Evolutionary conservation across 2,329 filamentous ascomycete species (phyloP).

Genomic region (Microsporum audouinii): DNA sequence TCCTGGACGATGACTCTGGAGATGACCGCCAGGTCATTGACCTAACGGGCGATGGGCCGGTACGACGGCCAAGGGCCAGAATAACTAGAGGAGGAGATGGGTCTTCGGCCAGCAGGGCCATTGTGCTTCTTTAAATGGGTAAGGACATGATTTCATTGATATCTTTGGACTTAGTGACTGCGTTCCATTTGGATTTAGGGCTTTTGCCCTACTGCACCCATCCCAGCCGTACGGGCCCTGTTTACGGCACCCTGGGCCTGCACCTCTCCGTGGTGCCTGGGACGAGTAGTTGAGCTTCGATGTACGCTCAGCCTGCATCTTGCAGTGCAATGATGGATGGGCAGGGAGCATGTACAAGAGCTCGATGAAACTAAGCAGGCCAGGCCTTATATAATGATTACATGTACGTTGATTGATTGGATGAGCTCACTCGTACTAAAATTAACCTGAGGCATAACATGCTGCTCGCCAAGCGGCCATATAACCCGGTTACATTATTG

Average conservation of each 20-base stretch:
- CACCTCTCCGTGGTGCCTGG: no score
- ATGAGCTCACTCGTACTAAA: no score
- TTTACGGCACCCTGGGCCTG: slow-evolving; percentile 5
- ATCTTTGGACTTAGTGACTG: slow-evolving; percentile 2
- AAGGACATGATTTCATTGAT: neutral
- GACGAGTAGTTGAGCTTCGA: no score
- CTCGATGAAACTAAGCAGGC: no score
- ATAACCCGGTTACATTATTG: no score
- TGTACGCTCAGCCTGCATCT: no score
- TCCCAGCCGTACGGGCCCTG: slow-evolving; percentile 6
- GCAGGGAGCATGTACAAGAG: no score
- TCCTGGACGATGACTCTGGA: neutral
- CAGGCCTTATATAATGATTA: no score
- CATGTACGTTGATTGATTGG: no score
- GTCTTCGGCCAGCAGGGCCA: neutral
- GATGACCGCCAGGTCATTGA: neutral
- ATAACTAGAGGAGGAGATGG: neutral
- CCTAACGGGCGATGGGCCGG: neutral
- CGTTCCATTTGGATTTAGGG: neutral
- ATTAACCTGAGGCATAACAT: no score
- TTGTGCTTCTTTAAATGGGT: neutral
- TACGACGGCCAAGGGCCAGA: neutral
- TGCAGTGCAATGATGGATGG: no score
- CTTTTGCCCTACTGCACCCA: neutral
- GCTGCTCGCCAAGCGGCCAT: no score